Conservation (phyloP, 169 alveolate species). For the Cryptosporidium sp. region DNA sequence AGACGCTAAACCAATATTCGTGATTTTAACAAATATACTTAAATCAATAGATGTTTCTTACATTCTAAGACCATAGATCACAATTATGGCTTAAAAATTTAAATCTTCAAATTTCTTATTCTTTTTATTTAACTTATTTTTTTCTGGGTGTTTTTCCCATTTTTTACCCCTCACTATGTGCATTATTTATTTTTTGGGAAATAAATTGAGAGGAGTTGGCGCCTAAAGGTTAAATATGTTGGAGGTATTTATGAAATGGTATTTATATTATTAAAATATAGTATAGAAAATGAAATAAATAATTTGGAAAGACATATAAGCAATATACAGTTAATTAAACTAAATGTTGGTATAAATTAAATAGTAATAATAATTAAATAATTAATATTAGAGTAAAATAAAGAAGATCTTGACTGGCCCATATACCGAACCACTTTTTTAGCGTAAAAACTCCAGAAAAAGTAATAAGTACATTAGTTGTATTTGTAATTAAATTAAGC, state of each 20-base stretch:
- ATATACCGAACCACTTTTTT: not conserved
- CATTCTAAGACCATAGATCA: not conserved
- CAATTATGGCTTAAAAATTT: not conserved
- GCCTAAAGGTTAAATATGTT: not conserved
- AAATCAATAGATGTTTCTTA: not conserved
- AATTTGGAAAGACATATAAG: not conserved
- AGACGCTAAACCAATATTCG: not conserved
- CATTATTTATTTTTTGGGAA: not conserved
- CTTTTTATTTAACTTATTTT: not conserved
- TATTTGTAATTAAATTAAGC: not conserved
- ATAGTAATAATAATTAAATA: not conserved
- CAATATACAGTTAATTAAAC: not conserved
- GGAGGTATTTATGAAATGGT: not conserved
- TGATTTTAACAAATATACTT: no score
- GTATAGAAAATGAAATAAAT: not conserved
- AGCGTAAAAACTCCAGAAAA: not conserved
- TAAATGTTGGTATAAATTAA: not conserved
- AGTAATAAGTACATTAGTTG: not conserved
- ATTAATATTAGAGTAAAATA: not conserved
- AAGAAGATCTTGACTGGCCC: not conserved
- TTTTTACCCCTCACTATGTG: not conserved
- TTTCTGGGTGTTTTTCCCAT: not conserved
- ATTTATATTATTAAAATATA: not conserved
- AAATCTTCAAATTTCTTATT: not conserved
- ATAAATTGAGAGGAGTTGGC: not conserved